Evolutionary conservation across 2,329 filamentous ascomycete species (phyloP).

Genomic region (Lachnellula hyalina): DNA sequence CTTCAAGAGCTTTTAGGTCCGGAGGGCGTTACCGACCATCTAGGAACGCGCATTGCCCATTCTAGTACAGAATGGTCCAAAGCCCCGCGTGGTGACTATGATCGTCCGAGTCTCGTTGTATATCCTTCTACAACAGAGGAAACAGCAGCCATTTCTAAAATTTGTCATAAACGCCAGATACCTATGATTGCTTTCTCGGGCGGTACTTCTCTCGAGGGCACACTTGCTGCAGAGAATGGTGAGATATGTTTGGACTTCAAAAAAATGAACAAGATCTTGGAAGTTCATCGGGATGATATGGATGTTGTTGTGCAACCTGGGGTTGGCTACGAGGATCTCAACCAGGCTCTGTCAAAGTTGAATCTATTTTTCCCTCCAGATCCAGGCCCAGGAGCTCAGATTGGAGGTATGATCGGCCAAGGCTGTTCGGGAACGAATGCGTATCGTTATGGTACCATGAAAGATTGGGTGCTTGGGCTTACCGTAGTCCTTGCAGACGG

Average conservation of each 20-base stretch:
- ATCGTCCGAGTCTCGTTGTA: slow-evolving; percentile 55
- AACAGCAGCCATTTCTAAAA: slow-evolving; percentile 55
- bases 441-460: slow-evolving; percentile 79
- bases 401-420: slow-evolving; percentile 78
- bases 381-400: slow-evolving; percentile 63
- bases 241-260: slow-evolving; percentile 85
- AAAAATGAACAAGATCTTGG: slow-evolving; percentile 75
- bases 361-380: slow-evolving; percentile 89
- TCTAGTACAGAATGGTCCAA: slow-evolving; percentile 62
- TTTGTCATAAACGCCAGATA: slow-evolving; percentile 71
- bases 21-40: background rate
- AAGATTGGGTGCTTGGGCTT: slow-evolving; percentile 78
- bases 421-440: slow-evolving; percentile 75
- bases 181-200: slow-evolving; percentile 73
- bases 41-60: slow-evolving; percentile 33
- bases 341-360: slow-evolving; percentile 59
- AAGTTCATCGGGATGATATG: slow-evolving; percentile 81
- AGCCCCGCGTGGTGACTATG: slow-evolving; percentile 45
- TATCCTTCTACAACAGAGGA: slow-evolving; percentile 57
- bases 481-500: slow-evolving; percentile 78
- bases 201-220: slow-evolving; percentile 79
- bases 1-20: background rate
- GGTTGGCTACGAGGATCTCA: slow-evolving; percentile 82
- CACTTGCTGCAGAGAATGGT: slow-evolving; percentile 79
- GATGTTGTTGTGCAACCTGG: slow-evolving; percentile 87